phyloP scores from a whole-genome alignment of 1,139 yeast species.

The Kodamaea sp. region DNA sequence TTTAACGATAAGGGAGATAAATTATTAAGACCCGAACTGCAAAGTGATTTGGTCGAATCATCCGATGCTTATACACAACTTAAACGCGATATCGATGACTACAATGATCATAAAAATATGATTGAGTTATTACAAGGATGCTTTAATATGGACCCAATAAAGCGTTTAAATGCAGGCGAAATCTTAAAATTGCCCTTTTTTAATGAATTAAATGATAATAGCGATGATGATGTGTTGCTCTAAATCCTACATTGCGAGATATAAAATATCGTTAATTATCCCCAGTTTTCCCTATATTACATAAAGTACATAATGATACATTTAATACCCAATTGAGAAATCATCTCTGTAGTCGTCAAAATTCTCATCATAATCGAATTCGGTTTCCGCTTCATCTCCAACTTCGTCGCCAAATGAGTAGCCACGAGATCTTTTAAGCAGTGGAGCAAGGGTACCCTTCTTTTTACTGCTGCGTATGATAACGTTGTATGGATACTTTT shows the following conservation, averaged over 20 bases:
- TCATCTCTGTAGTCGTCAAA: constrained; percentile 13
- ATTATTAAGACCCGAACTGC: constrained; percentile 23
- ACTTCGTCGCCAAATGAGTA: constrained; percentile 21
- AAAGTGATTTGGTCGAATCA: constrained; percentile 4
- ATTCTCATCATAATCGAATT: constrained; percentile 18
- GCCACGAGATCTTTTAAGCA: constrained; percentile 20
- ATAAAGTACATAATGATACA: neutral
- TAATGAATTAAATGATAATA: constrained; percentile 29
- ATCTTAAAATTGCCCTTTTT: constrained; percentile 57
- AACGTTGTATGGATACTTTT: constrained; percentile 2
- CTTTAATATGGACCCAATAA: constrained; percentile 54
- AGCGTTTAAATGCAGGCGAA: constrained; percentile 54
- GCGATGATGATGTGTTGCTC: constrained; percentile 39
- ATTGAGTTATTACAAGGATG: constrained; percentile 52
- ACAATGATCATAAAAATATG: constrained; percentile 42
- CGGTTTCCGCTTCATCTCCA: constrained; percentile 6
- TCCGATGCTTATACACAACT: constrained; percentile 14
- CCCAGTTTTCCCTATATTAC: neutral
- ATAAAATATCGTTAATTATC: neutral
- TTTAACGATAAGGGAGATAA: constrained; percentile 24
- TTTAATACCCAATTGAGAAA: constrained; percentile 3
- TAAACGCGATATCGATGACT: constrained; percentile 24
- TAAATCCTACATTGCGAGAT: constrained; percentile 9
- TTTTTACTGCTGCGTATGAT: neutral
- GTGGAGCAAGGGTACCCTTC: neutral